These are phyloP conservation scores for Hylodesmum podocarpum DNA, from an alignment of 306 rosid genomes.

Conservation along the genomic window DNA sequence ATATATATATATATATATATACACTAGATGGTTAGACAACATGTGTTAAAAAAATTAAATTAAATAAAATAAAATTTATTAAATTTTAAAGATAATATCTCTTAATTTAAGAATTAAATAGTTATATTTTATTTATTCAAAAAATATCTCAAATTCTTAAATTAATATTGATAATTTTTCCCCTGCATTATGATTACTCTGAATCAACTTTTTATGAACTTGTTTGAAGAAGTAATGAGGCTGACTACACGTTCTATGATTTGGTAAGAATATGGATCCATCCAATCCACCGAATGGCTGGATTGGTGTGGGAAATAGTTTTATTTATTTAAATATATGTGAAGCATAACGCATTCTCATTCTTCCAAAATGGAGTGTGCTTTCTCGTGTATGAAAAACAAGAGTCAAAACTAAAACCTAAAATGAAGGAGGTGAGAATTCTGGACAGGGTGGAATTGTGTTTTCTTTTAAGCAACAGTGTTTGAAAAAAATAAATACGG, in stretches of 20 bases:
- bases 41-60: too few relatives aligned
- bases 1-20: too few relatives aligned
- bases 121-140: too few relatives aligned
- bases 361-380: neutral
- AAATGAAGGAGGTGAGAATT: neutral
- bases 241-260: neutral
- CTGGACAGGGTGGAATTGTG: neutral
- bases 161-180: neutral
- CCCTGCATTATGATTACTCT: neutral
- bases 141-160: neutral
- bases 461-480: neutral
- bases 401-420: constrained; percentile 20
- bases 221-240: neutral
- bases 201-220: neutral
- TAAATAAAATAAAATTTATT: too few relatives aligned
- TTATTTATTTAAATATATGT: neutral
- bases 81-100: too few relatives aligned
- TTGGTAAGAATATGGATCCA: neutral
- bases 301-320: neutral
- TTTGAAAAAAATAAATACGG: neutral
- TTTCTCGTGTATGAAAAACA: neutral
- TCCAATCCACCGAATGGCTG: neutral
- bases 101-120: too few relatives aligned
- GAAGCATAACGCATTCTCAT: neutral
- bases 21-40: too few relatives aligned